phyloP scores from a whole-genome alignment of 441 rosid species.

The Syzygium malaccense region DNA sequence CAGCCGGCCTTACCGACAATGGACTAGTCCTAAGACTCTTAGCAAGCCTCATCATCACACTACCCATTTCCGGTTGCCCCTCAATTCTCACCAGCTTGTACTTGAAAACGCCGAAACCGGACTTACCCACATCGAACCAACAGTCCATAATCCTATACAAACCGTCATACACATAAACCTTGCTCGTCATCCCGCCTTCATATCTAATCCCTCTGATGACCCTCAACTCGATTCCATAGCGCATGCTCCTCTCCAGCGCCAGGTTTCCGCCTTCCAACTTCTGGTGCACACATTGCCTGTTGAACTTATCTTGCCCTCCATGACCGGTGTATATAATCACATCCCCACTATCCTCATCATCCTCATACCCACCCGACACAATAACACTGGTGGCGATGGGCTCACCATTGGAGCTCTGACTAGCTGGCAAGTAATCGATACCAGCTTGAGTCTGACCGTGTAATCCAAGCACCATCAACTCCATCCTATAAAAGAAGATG shows the following conservation, averaged over 20 bases:
- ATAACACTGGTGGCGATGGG: slow-evolving; percentile 80
- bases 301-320: slow-evolving; percentile 74
- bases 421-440: slow-evolving; percentile 53
- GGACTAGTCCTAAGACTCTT: slow-evolving; percentile 48
- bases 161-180: slow-evolving; percentile 79
- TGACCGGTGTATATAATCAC: slow-evolving; percentile 67
- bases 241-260: slow-evolving; percentile 85
- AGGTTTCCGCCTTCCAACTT: slow-evolving; percentile 80
- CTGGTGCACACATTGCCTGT: slow-evolving; percentile 62
- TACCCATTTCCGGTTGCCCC: slow-evolving; percentile 89
- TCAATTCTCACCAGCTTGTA: slow-evolving; percentile 62
- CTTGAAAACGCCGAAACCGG: slow-evolving; percentile 91
- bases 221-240: slow-evolving; percentile 77
- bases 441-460: slow-evolving; percentile 87
- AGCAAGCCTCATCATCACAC: slow-evolving; percentile 54
- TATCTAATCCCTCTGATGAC: slow-evolving; percentile 80
- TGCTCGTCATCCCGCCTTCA: slow-evolving; percentile 40
- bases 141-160: slow-evolving; percentile 71
- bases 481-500: slow-evolving; percentile 60
- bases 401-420: slow-evolving; percentile 61
- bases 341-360: slow-evolving; percentile 74
- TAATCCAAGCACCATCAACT: slow-evolving; percentile 62
- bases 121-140: slow-evolving; percentile 90
- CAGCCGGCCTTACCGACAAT: slow-evolving; percentile 53
- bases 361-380: slow-evolving; percentile 85